Conservation (phyloP, 768 basidiomycete species). For the Mrakia frigida region DNA sequence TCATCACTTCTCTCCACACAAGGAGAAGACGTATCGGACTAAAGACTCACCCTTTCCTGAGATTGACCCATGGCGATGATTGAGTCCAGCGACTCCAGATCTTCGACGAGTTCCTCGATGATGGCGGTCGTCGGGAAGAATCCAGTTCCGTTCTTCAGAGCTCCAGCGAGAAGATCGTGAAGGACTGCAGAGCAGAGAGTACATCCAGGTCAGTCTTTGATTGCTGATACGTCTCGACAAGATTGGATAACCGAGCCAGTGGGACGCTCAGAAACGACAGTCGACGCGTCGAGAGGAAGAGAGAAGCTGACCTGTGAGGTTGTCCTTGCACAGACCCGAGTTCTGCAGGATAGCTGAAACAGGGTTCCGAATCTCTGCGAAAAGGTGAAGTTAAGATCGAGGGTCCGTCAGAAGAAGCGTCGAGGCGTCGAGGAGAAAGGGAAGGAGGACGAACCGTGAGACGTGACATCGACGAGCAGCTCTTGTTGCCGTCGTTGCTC, state of each 20-base stretch:
- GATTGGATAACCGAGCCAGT: too few relatives aligned
- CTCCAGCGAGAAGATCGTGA: background rate
- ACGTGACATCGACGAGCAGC: conserved; percentile 47
- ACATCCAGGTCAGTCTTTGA: background rate
- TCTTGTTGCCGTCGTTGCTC: conserved; percentile 45
- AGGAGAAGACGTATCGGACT: too few relatives aligned
- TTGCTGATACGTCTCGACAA: too few relatives aligned
- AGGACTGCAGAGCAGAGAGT: background rate
- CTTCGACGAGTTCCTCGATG: conserved; percentile 38
- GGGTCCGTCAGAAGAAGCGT: too few relatives aligned
- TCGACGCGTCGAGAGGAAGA: background rate
- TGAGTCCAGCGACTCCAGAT: conserved; percentile 44
- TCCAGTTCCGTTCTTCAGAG: conserved; percentile 4
- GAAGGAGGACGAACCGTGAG: conserved; percentile 23
- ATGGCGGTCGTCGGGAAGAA: conserved; percentile 32
- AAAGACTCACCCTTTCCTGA: conserved; percentile 41
- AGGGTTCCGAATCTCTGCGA: conserved; percentile 37
- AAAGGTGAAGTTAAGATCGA: background rate
- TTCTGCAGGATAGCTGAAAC: conserved; percentile 40
- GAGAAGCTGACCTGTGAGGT: conserved; percentile 8
- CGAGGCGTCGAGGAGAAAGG: too few relatives aligned
- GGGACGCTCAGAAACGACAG: background rate
- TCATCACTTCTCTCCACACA: too few relatives aligned
- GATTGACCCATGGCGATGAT: conserved; percentile 46
- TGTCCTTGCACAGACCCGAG: conserved; percentile 18